A percentile compares a stretch with the other conserved stretches of the same genome.
Evolutionary conservation across 2,329 filamentous ascomycete species (phyloP).

Genomic region (Fusarium luffae): DNA sequence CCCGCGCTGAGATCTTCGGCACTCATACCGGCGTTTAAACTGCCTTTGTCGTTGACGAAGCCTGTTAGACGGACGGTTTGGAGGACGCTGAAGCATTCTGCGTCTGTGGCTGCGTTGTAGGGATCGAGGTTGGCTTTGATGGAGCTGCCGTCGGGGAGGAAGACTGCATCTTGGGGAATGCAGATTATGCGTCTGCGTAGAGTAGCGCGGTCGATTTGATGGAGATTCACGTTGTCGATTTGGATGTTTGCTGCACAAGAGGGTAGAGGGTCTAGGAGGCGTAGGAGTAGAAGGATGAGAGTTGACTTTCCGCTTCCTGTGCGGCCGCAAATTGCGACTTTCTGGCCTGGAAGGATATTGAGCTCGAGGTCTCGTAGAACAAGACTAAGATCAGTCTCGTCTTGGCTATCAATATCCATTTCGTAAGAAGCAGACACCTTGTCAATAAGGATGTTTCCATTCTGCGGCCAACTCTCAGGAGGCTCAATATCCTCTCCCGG

Average conservation of each 20-base stretch:
- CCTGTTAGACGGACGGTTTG: slow-evolving; percentile 50
- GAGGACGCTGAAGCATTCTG: slow-evolving; percentile 52
- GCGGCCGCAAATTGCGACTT: slow-evolving; percentile 52
- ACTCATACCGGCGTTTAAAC: slow-evolving; percentile 54
- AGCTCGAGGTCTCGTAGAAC: slow-evolving; percentile 46
- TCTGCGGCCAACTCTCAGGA: slow-evolving; percentile 47
- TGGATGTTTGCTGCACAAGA: slow-evolving; percentile 45
- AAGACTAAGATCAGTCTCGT: slow-evolving; percentile 22
- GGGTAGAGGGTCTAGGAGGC: slow-evolving; percentile 54
- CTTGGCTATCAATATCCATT: neutral
- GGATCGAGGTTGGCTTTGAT: slow-evolving; percentile 59
- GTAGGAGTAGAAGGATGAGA: slow-evolving; percentile 53
- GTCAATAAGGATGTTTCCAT: slow-evolving; percentile 47
- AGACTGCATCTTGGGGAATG: slow-evolving; percentile 65
- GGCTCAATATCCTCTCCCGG: slow-evolving; percentile 36
- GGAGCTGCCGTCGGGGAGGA: slow-evolving; percentile 58
- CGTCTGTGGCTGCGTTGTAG: slow-evolving; percentile 43
- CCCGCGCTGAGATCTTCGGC: slow-evolving; percentile 65
- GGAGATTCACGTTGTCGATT: slow-evolving; percentile 57
- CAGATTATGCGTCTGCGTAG: slow-evolving; percentile 62
- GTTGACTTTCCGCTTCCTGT: slow-evolving; percentile 59
- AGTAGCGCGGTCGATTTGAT: slow-evolving; percentile 52
- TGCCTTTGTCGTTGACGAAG: slow-evolving; percentile 50
- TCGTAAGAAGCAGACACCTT: slow-evolving; percentile 51
- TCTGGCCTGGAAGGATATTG: slow-evolving; percentile 48